Evolutionary conservation across 176 grass and related monocot species (phyloP), one percentile per base, ranked within the genome.

Genomic region (Tillandsia fasciculata): DNA sequence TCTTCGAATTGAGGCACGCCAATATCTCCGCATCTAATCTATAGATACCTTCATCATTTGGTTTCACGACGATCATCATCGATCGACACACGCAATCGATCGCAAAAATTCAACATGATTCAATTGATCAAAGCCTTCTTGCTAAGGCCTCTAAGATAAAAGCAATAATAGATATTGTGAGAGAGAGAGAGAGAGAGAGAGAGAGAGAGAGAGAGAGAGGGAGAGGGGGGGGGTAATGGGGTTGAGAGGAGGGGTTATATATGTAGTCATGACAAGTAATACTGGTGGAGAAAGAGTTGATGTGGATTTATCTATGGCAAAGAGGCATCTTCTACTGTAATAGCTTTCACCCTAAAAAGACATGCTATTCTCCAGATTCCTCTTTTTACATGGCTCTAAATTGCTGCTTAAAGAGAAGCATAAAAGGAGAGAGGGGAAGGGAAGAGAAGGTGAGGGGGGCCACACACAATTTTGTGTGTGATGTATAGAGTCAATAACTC

Each of bases 1-100:
- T 66, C 48, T 66, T 79, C 77, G 26, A 63, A 79, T 71, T 79
- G 77, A 79, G 77, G 69, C 77, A 28, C 50, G 59, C 27, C 77
- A 79, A 79, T 79, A 79, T 63, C 77, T 77, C 75, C 66, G 33
- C 33, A 42, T 42, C 33, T 42, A 42, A 17, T 15, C 12, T 9
- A 59, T 59, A 8, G n/a, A 22, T 9, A 15, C 22, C 56, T 2
- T 61, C n/a, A 61, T 10, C 12, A 23, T 22, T 20, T n/a, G 8
- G 26, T 26, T 50, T 13, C 14, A 20, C 6, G 11, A 6, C 11
- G 18, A 48, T 8, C 22, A 33, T 42, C 33, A 5, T 6, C 33
- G 33, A 42, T 6, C 33, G 33, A 42, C 33, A 42, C 4, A 5
- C 33, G 33, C 33, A 42, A 42, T 42, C 33, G 33, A 42, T 6